phyloP scores from a whole-genome alignment of 73 alveolate genomes.

The Paramecium sexaurelia region DNA sequence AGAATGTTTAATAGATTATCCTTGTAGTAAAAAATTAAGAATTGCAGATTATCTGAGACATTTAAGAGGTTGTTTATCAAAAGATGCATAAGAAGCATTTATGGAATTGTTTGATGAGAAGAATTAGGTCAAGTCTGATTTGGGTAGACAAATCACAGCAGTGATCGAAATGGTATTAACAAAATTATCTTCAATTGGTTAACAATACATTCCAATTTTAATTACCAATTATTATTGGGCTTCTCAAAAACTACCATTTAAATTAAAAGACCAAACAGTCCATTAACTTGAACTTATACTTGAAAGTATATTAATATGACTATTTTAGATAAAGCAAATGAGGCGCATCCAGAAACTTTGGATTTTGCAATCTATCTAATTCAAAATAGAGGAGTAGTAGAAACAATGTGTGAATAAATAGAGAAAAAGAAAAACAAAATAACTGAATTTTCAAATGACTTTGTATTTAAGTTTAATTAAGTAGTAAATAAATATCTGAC shows the following conservation, averaged over 20 bases:
- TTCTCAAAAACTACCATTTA: not conserved
- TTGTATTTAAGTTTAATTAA: not conserved
- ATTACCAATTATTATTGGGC: slow-evolving; percentile 42
- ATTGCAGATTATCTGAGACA: not conserved
- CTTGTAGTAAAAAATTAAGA: slow-evolving; percentile 21
- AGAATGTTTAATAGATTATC: slow-evolving; percentile 49
- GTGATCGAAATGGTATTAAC: not conserved
- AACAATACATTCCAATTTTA: not conserved
- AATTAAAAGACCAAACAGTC: not conserved
- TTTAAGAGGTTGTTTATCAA: slow-evolving; percentile 16
- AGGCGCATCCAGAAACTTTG: slow-evolving; percentile 9
- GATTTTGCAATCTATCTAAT: slow-evolving; percentile 49
- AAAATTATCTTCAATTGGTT: not conserved
- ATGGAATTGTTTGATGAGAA: slow-evolving; percentile 56
- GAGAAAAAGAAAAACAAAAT: slow-evolving; percentile 1
- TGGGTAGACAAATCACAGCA: not conserved
- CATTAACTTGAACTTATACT: slow-evolving; percentile 4
- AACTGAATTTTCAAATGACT: slow-evolving; percentile 17
- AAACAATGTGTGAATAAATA: slow-evolving; percentile 20
- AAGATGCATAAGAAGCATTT: slow-evolving; percentile 50
- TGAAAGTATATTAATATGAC: not conserved
- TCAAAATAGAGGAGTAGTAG: slow-evolving; percentile 39
- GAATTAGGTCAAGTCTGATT: slow-evolving; percentile 37
- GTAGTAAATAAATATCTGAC: not conserved
- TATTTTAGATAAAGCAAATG: not conserved